Base-by-base conservation (phyloP, 73 alveolate species). In the Paramecium pentaurelia region DNA sequence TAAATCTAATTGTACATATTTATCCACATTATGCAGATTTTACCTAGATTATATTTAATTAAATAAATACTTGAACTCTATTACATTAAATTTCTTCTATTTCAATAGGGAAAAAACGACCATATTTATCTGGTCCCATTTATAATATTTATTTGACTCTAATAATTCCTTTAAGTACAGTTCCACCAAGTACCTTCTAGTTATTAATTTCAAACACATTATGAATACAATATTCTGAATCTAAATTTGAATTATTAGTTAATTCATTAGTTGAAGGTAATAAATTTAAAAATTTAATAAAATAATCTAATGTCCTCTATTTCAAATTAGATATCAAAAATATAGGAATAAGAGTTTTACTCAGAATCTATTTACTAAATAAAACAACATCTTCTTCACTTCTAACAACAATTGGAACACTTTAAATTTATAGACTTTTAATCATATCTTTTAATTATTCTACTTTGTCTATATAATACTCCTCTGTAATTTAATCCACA, bases 51-150 rank as follows among this genome's bases (percentile, higher is more conserved):
- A 54, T 54, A 54, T 6, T 40, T 11, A 11, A 12, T 30, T 42
- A 7, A 12, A 10, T 77, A 38, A 22, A 16, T 80, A 80, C 98
- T 58, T 95, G 86, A n/a, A 97, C 95, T 75, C 93, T 92, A 86
- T 96, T 98, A 77, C 99, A 97, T 93, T 97, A 96, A 54, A 98
- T 97, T 73, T 93, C 97, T 58, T 94, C 93, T 3, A 98, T 96
- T 92, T 95, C 98, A 40, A 97, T 97, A 47, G 94, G 93, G 86
- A 94, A 88, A 70, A 98, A 98, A 59, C 96, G 89, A 6, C 99
- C 99, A n/a, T 92, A 86, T 30, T 93, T 83, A 83, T 98, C 99
- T 1, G 99, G 99, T 9, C 99, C 99, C 83, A 98, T 92, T 92
- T 60, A 86, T 93, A 95, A 84, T 85, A 89, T 93, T 77, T 97